phyloP scores from a whole-genome alignment of 2,329 filamentous ascomycete species.

The Pseudocercospora musae region DNA sequence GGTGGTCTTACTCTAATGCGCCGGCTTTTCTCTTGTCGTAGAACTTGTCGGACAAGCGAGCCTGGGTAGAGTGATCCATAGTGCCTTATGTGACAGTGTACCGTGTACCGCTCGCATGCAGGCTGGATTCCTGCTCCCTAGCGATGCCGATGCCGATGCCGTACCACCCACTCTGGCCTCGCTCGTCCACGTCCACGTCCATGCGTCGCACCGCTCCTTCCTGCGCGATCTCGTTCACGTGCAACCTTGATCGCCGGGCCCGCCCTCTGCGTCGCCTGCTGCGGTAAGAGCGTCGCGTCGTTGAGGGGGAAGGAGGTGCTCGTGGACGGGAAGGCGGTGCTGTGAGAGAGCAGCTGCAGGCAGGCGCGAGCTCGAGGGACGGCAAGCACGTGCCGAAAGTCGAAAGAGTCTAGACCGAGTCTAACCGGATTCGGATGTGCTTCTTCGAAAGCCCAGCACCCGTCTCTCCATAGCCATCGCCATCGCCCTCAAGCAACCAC shows the following conservation, averaged over 20 bases:
- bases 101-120: not conserved
- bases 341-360: not conserved
- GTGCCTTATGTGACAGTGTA: no score
- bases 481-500: not conserved
- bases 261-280: not conserved
- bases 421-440: not conserved
- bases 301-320: not conserved
- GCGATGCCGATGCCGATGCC: not conserved
- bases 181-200: not conserved
- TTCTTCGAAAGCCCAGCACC: not conserved
- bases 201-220: not conserved
- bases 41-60: slow-evolving; percentile 93
- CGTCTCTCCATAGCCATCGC: not conserved
- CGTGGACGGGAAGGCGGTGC: not conserved
- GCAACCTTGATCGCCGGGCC: not conserved
- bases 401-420: no score
- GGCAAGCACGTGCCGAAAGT: not conserved
- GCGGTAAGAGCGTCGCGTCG: not conserved
- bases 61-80: slow-evolving; percentile 89
- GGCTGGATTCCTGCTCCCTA: not conserved
- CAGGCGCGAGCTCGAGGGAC: not conserved
- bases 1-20: slow-evolving; percentile 77
- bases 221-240: not conserved
- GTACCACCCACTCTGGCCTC: not conserved
- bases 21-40: slow-evolving; percentile 98